Evolutionary conservation across 768 basidiomycete species (phyloP), one percentile per base, ranked within the genome.

Genomic region (Lactifluus piperatus): DNA sequence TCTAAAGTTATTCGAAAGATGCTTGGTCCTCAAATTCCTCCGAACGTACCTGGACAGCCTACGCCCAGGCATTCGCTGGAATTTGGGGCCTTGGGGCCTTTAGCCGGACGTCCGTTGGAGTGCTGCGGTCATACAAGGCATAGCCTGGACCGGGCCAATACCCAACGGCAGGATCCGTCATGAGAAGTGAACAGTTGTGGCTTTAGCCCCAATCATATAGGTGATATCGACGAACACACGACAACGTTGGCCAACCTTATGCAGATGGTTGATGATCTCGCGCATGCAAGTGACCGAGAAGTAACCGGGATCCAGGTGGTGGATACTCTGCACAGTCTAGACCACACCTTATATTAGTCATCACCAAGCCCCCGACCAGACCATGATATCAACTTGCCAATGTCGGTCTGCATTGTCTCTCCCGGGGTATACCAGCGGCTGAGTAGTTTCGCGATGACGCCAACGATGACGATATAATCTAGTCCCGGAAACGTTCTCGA

Each of bases 351-450:
- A n/a, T 55, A 55, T 39, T 20, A 5, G 24, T 10, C 11, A 11
- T 34, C n/a, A 24, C 20, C 43, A 30, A 20, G 9, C 20, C 18
- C 16, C n/a, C 6, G 18, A 4, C 2, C 5, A n/a, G 13, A 44
- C 10, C 5, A 7, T 14, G 30, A 37, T 20, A 24, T 22, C 24
- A 2, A 54, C 64, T 30, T 64, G 79, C 84, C 83, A 36, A 88
- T 88, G 68, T 87, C 86, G 2, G 85, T 85, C 85, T 85, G 87
- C 85, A 87, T 86, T 0, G 85, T 86, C 69, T 86, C 69, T 88
- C 85, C 4, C 87, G 76, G 7, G 85, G 86, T 54, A 88, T 87
- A 4, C 70, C 67, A 0, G 83, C 82, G 1, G 71, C 75, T 1
- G 81, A 77, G 62, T 87, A 87, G 67, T 79, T n/a, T 82, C 0